phyloP scores from a whole-genome alignment of 495 filamentous ascomycete species.

The Zalerion maritima region DNA sequence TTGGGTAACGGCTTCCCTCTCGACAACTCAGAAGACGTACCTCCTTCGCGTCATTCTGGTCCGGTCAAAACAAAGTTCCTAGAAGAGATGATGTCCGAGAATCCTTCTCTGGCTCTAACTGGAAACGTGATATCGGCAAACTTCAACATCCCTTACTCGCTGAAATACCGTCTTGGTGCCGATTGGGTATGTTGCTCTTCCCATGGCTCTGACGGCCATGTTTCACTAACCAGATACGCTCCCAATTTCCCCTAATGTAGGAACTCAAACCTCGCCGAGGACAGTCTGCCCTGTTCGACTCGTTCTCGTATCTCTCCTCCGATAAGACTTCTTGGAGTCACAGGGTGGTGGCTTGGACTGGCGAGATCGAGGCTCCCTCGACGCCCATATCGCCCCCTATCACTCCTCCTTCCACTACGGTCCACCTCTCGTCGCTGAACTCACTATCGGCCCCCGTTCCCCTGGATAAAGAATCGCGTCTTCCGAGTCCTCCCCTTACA shows the following conservation, averaged over 20 bases:
- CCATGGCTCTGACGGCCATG: not conserved
- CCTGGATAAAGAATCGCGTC: conserved; percentile 39
- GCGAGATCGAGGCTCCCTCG: conserved; percentile 53
- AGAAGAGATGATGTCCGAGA: conserved; percentile 39
- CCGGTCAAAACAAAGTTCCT: conserved; percentile 39
- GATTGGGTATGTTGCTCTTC: conserved; percentile 49
- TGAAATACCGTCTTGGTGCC: conserved; percentile 48
- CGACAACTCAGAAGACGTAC: too few species aligned
- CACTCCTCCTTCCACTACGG: conserved; percentile 27
- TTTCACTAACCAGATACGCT: conserved; percentile 2
- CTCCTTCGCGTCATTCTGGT: too few species aligned
- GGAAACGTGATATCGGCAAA: conserved; percentile 78
- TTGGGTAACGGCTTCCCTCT: too few species aligned
- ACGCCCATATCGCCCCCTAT: conserved; percentile 24
- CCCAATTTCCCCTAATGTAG: conserved; percentile 19
- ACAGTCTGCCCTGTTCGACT: conserved; percentile 78
- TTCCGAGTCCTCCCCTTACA: conserved; percentile 36
- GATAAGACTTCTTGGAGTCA: conserved; percentile 66
- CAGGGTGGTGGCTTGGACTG: conserved; percentile 82
- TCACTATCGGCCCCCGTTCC: conserved; percentile 60
- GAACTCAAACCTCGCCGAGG: conserved; percentile 63
- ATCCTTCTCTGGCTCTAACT: conserved; percentile 56
- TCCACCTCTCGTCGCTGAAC: conserved; percentile 27
- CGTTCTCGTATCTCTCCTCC: conserved; percentile 70
- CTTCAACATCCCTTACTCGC: conserved; percentile 67